Evolutionary conservation across 1,284 basidiomycete genomes (phyloP), one percentile per base, ranked within the genome.

Genomic region (Ustilago vetiveriae): DNA sequence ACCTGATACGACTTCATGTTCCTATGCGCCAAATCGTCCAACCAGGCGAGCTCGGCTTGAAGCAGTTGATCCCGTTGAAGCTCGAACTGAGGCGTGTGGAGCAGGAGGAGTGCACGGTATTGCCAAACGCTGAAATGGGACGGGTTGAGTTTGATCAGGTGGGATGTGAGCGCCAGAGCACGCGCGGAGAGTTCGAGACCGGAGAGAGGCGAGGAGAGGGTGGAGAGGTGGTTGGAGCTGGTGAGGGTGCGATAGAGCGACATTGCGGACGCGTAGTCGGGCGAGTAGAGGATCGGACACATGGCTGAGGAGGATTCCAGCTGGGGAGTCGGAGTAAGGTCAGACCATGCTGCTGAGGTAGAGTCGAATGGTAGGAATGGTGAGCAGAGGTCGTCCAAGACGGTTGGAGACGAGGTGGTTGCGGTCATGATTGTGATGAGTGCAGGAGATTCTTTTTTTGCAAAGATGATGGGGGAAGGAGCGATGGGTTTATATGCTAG

Each of bases 1-100:
- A 81, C 76, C 48, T 81, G 80, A 36, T 81, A 81, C 47, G 57
- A 64, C 45, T 81, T 81, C 79, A 81, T 78, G 36, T 79, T 76
- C 5, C 46, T 41, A 26, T 69, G 52, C 14, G 77, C 75, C 33
- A 79, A 47, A 1, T 62, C 56, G 23, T 80, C 71, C n/a, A 80
- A 30, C 51, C 69, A 80, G 1, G 30, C 48, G 11, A 80, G 47
- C 37, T 80, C 78, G 2, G 70, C 42, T 4, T 47, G 10, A 14
- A 78, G 50, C 2, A 66, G 24, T 48, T 40, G 0, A 1, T 37
- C 36, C 0, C 33, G 33, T 3, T 35, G 3, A 2, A 16, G 3
- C 8, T 50, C 49, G 11, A 73, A 47, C 17, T 39, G n/a, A 3
- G 22, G 26, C 0, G 59, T 49, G 39, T 66, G 41, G 17, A 75